Evolutionary conservation across 2,329 filamentous ascomycete genomes (phyloP).

Genomic region (Penicillium sp.): DNA sequence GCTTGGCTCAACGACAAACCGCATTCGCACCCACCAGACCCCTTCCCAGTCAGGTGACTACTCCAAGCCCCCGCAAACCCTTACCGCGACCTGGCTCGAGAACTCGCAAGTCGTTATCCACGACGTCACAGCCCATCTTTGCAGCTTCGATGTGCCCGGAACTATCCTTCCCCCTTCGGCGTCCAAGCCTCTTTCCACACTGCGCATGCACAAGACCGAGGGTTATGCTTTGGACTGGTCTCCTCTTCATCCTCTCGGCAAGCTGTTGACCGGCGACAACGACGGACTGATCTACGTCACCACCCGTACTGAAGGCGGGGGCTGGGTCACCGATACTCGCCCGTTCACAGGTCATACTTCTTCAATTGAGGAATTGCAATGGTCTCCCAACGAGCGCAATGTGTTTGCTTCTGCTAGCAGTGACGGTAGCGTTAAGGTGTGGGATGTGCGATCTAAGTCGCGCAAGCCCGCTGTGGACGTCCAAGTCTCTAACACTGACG

Average conservation of each 20-base stretch:
- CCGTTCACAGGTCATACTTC: conserved; percentile 78
- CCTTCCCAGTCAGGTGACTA: conserved; percentile 61
- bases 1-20: conserved; percentile 82
- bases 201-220: conserved; percentile 87
- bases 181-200: conserved; percentile 81
- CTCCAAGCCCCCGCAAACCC: conserved; percentile 69
- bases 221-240: conserved; percentile 99
- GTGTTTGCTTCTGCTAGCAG: conserved; percentile 93
- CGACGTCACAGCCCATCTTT: conserved; percentile 85
- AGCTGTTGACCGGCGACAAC: conserved; percentile 87
- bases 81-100: conserved; percentile 91
- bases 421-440: conserved; percentile 92
- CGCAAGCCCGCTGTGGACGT: conserved; percentile 84
- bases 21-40: conserved; percentile 81
- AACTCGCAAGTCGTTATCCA: conserved; percentile 85
- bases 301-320: conserved; percentile 78
- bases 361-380: conserved; percentile 92
- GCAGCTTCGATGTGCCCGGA: conserved; percentile 85
- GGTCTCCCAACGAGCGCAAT: conserved; percentile 87
- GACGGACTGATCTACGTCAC: conserved; percentile 86
- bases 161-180: conserved; percentile 73
- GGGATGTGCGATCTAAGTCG: conserved; percentile 90
- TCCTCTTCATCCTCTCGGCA: conserved; percentile 71
- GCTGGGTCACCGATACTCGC: conserved; percentile 80
- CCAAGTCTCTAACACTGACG: conserved; percentile 75